These are phyloP conservation scores for Trichoderma endophyticum DNA, from an alignment of 2,329 filamentous ascomycete species.

Conservation along the genomic window DNA sequence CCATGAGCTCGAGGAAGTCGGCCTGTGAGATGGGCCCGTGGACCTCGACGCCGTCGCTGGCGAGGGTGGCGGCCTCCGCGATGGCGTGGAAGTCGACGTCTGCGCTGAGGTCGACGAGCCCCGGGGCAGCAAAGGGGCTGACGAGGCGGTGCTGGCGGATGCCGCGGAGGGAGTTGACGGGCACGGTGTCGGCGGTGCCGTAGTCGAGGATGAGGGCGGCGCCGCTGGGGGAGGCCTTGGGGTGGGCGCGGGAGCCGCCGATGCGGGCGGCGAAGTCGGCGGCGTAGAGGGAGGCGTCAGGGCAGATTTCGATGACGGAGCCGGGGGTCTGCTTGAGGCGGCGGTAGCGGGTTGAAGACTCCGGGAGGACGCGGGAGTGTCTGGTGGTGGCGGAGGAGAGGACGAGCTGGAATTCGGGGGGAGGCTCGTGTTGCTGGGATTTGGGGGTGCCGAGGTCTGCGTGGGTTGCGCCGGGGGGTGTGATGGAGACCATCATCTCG, in stretches of 20 bases:
- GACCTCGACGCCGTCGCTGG: slow-evolving; percentile 79
- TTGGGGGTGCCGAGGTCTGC: slow-evolving; percentile 53
- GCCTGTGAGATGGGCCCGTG: slow-evolving; percentile 89
- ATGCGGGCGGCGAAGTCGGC: slow-evolving; percentile 81
- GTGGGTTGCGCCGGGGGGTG: slow-evolving; percentile 53
- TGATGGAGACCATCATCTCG: slow-evolving; percentile 73
- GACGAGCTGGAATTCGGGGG: slow-evolving; percentile 84
- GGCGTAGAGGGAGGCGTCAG: slow-evolving; percentile 77
- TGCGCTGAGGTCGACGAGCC: slow-evolving; percentile 81
- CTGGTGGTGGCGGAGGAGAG: slow-evolving; percentile 73
- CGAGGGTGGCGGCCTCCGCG: slow-evolving; percentile 74
- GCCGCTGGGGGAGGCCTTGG: slow-evolving; percentile 66
- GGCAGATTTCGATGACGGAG: slow-evolving; percentile 83
- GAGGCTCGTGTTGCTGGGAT: slow-evolving; percentile 48
- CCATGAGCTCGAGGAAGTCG: slow-evolving; percentile 74
- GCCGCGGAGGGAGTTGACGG: slow-evolving; percentile 84
- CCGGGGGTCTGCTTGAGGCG: slow-evolving; percentile 64
- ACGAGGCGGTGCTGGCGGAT: slow-evolving; percentile 75
- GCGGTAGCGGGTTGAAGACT: slow-evolving; percentile 75
- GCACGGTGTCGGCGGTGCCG: slow-evolving; percentile 73
- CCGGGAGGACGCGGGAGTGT: slow-evolving; percentile 80
- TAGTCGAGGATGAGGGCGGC: slow-evolving; percentile 97
- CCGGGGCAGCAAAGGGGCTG: slow-evolving; percentile 75
- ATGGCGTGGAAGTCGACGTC: slow-evolving; percentile 92
- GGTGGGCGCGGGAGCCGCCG: slow-evolving; percentile 58